phyloP scores from a whole-genome alignment of 169 alveolate species.

The Cryptosporidium ryanae region DNA sequence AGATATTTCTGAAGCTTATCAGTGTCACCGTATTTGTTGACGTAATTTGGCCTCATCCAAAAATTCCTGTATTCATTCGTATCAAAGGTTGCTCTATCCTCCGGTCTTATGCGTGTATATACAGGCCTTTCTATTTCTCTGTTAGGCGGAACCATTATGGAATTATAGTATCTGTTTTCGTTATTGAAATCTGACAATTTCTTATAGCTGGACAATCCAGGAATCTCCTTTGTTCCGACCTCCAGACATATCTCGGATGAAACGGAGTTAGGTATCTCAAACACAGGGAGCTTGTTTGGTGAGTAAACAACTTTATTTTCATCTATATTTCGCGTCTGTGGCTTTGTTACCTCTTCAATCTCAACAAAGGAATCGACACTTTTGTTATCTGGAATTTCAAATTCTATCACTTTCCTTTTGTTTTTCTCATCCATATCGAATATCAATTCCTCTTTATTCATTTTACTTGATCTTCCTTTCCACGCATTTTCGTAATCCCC shows the following conservation, averaged over 20 bases:
- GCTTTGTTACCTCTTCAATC: constrained; percentile 28
- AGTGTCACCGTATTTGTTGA: constrained; percentile 5
- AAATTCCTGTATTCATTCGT: constrained; percentile 33
- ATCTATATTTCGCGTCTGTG: background rate
- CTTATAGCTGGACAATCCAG: constrained; percentile 48
- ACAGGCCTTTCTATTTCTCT: background rate
- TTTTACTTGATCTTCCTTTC: constrained; percentile 26
- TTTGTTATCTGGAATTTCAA: constrained; percentile 15
- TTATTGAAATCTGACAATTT: background rate
- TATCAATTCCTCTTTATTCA: constrained; percentile 5
- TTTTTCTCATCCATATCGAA: constrained; percentile 23
- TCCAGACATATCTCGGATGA: constrained; percentile 55
- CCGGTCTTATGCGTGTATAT: constrained; percentile 46
- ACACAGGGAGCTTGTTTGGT: constrained; percentile 50
- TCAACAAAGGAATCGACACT: background rate
- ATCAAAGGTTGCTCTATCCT: constrained; percentile 33
- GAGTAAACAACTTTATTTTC: constrained; percentile 15
- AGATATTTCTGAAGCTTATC: constrained; percentile 3
- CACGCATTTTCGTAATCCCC: constrained; percentile 65
- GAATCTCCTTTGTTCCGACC: constrained; percentile 64
- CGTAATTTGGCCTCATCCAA: constrained; percentile 58
- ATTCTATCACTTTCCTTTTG: background rate
- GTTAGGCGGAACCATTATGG: constrained; percentile 56
- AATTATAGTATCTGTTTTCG: background rate
- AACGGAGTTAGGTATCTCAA: constrained; percentile 66